Evolutionary conservation across 2,329 filamentous ascomycete species (phyloP), one percentile per base, ranked within the genome.

Genomic region (Pseudogymnoascus sp.): DNA sequence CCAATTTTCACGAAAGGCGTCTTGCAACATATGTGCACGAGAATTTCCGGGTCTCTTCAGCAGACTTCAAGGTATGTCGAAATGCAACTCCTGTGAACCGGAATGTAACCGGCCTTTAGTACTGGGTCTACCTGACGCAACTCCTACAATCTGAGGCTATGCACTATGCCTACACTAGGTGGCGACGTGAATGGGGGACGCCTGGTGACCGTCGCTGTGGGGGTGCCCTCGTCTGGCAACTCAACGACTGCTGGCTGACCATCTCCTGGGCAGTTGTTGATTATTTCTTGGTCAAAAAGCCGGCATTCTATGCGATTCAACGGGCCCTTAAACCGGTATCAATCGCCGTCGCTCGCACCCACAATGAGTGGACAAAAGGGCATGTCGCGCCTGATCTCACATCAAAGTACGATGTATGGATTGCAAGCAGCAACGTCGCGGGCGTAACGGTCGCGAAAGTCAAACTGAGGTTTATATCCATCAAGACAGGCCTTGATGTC

Each of bases 201-300:
- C 59, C 64, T 5, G 68, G 65, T 4, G 62, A 67, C 23, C 67
- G 69, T 16, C 63, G 75, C 63, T 89, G 86, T 69, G 84, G 84
- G 59, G 86, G 86, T 16, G 84, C 83, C 10, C 74, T 89, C 47
- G 83, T 88, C 4, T 89, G 86, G 86, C 86, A 88, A 74, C 76
- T 89, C 61, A 89, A 89, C 68, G 86, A 89, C 73, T 87, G 84
- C 73, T 89, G 85, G 84, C 85, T 85, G 1, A 84, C 82, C 18
- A 84, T 83, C 59, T 84, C 81, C 28, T 89, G 86, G 86, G 78
- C 85, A 0, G 79, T 88, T 40, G 83, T 86, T 11, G 85, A 88
- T 72, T 86, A 80, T 67, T 79, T 79, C 65, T 73, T 75, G 60
- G 74, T 78, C 44, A 78, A 78, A 66, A 83, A 83, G 70, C 76